These are phyloP conservation scores for Chrysoporthe puriensis DNA, from an alignment of 2,329 filamentous ascomycete genomes.

Conservation along the genomic window DNA sequence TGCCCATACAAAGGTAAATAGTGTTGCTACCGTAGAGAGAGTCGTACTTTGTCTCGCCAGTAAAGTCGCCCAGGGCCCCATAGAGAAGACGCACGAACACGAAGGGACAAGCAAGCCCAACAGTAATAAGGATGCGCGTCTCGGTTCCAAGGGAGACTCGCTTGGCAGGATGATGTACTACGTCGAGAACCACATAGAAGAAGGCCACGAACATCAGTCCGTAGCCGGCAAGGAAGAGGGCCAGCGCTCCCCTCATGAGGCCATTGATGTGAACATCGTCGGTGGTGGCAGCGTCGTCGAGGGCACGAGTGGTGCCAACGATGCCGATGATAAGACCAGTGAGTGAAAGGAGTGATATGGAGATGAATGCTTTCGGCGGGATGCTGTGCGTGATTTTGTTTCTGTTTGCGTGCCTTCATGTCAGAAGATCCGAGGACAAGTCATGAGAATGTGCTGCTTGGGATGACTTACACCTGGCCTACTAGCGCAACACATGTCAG, in stretches of 20 bases:
- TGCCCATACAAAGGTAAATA: constrained; percentile 29
- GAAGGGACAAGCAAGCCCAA: constrained; percentile 25
- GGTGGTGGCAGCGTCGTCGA: constrained; percentile 17
- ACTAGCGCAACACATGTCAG: constrained; percentile 27
- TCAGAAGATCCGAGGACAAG: background rate
- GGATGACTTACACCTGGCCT: constrained; percentile 23
- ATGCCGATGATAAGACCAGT: constrained; percentile 27
- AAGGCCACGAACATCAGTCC: constrained; percentile 27
- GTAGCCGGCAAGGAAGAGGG: constrained; percentile 26
- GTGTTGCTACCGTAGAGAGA: constrained; percentile 27
- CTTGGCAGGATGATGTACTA: constrained; percentile 1
- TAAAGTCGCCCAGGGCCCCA: constrained; percentile 27
- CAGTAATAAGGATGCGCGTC: constrained; percentile 23
- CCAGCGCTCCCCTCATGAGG: constrained; percentile 25
- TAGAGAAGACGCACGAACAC: constrained; percentile 29
- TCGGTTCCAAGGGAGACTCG: constrained; percentile 18
- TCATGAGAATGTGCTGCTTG: background rate
- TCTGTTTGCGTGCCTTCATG: background rate
- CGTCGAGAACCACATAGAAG: constrained; percentile 8
- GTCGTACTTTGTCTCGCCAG: constrained; percentile 24
- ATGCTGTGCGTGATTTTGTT: background rate
- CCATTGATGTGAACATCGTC: constrained; percentile 8
- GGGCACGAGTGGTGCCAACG: constrained; percentile 22
- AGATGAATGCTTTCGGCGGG: background rate
- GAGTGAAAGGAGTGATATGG: constrained; percentile 23